phyloP scores from a whole-genome alignment of 257 asterid species.

The Leptodermis oblonga region DNA sequence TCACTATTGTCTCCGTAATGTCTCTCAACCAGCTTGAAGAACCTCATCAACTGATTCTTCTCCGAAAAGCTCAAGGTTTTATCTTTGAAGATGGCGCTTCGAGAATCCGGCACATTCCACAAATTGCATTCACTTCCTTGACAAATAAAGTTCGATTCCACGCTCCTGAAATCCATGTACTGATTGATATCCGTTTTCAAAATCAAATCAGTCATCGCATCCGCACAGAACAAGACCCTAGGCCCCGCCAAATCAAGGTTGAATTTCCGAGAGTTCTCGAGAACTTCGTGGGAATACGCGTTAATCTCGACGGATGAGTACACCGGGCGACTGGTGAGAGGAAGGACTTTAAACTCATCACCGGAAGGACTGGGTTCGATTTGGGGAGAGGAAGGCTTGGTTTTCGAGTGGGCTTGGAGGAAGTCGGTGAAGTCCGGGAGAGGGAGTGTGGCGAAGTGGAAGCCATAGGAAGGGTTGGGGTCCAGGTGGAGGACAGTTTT shows the following conservation, averaged over 20 bases:
- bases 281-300: conserved; percentile 44
- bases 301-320: conserved; percentile 54
- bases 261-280: conserved; percentile 48
- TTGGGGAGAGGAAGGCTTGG: conserved; percentile 10
- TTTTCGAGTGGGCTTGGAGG: conserved; percentile 41
- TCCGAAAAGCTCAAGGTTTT: conserved; percentile 51
- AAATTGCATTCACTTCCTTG: conserved; percentile 48
- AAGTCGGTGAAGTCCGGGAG: conserved; percentile 50
- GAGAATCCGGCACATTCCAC: conserved; percentile 67
- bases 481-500: conserved; percentile 87
- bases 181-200: conserved; percentile 58
- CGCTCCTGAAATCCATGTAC: conserved; percentile 89
- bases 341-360: conserved; percentile 19
- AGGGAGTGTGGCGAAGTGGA: conserved; percentile 64
- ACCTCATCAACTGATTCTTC: conserved; percentile 83
- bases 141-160: conserved; percentile 62
- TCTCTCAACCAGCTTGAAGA: conserved; percentile 78
- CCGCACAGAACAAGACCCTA: conserved; percentile 66
- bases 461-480: conserved; percentile 69
- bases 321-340: conserved; percentile 41
- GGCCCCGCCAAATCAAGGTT: conserved; percentile 70
- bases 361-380: conserved; percentile 22
- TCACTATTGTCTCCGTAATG: conserved; percentile 41
- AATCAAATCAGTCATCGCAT: conserved; percentile 62
- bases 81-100: conserved; percentile 76